A percentile compares a stretch with the other conserved stretches of the same genome.
phyloP scores from a whole-genome alignment of 2,329 filamentous ascomycete species.

The Penicillium janthinellum region DNA sequence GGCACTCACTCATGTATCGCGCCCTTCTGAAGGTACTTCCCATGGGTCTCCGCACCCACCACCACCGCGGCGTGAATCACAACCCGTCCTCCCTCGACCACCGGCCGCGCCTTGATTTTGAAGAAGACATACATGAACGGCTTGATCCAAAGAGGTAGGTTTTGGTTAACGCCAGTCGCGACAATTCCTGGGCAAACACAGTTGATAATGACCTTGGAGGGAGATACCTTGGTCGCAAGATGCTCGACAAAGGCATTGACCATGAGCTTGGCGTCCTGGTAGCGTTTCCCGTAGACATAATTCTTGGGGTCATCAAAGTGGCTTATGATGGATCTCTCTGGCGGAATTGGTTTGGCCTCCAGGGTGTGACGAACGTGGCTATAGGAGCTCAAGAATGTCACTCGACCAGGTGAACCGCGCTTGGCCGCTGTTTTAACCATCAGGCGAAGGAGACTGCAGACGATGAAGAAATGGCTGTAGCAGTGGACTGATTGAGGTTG shows the following conservation, averaged over 20 bases:
- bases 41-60: conserved; percentile 16
- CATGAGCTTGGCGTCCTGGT: conserved; percentile 21
- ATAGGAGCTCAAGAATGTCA: conserved; percentile 20
- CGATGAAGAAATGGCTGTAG: conserved; percentile 22
- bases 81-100: conserved; percentile 7
- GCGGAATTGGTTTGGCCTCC: conserved; percentile 1
- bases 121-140: conserved; percentile 10
- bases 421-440: conserved; percentile 13
- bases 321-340: background rate
- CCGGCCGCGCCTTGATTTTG: background rate
- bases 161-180: conserved; percentile 8
- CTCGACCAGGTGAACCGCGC: conserved; percentile 9
- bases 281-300: conserved; percentile 7
- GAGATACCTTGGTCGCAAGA: conserved; percentile 10
- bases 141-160: conserved; percentile 12
- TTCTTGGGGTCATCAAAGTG: conserved; percentile 7
- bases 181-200: conserved; percentile 23
- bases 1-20: background rate
- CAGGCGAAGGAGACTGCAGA: conserved; percentile 17
- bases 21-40: conserved; percentile 6
- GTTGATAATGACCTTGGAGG: conserved; percentile 23
- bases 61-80: conserved; percentile 16
- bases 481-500: conserved; percentile 18
- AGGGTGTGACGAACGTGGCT: conserved; percentile 7
- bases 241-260: conserved; percentile 21